These are phyloP conservation scores for Eucalyptus camaldulensis DNA, from an alignment of 345 rosid species.

Conservation along the genomic window DNA sequence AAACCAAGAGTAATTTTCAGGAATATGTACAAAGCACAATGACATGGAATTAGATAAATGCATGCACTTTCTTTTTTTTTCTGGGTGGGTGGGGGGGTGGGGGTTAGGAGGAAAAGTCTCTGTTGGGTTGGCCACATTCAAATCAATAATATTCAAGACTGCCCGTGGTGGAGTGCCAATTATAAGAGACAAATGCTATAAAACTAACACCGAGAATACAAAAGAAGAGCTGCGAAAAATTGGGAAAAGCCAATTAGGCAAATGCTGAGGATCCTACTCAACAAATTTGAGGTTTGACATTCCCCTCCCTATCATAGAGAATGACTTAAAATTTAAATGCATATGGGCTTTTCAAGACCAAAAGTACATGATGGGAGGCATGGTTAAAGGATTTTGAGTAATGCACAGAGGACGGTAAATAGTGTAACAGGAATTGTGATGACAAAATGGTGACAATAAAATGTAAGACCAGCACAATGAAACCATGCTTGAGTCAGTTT, in stretches of 20 bases:
- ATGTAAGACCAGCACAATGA: no score
- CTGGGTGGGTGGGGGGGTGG: no score
- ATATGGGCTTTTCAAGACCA: not conserved
- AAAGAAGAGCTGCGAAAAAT: not conserved
- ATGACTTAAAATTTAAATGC: not conserved
- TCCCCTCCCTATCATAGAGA: not conserved
- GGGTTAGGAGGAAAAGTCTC: not conserved
- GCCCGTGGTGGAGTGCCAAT: not conserved
- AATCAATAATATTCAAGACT: not conserved
- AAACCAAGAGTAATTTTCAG: not conserved
- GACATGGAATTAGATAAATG: not conserved
- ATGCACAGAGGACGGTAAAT: not conserved
- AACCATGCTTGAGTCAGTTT: no score
- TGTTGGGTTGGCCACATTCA: not conserved
- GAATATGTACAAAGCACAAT: not conserved
- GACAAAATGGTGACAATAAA: not conserved
- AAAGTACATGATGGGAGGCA: not conserved
- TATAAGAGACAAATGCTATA: not conserved
- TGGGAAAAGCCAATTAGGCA: not conserved
- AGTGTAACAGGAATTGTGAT: not conserved
- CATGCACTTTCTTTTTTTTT: not conserved
- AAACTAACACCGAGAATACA: not conserved
- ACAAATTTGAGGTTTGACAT: not conserved
- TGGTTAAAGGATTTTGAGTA: not conserved
- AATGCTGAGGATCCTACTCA: not conserved